Evolutionary conservation across 805 yeast species (phyloP), one percentile per base, ranked within the genome.

Genomic region (Tetrapisispora pingtungensis): DNA sequence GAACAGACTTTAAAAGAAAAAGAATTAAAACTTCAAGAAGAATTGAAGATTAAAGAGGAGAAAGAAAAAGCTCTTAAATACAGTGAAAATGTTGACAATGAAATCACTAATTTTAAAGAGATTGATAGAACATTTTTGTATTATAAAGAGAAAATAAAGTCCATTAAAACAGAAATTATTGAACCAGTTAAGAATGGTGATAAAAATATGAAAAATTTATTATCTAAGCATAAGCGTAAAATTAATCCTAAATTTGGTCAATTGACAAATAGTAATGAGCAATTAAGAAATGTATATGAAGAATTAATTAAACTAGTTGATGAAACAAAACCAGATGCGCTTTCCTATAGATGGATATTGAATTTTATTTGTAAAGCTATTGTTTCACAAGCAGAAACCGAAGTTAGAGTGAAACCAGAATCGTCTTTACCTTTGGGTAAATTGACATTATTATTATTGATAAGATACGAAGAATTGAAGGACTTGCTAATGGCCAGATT

Each of bases 201-300:
- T 52, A 72, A 74, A 24, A 74, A 68, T 27, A 56, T 75, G 32
- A 81, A 80, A 53, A 75, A 73, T 40, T 58, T 62, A n/a, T 71
- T 80, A 31, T 71, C 74, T 17, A 71, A 73, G n/a, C 72, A 78
- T 44, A 82, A 81, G 57, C 70, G 96, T 41, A 78, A 80, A 54
- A 77, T 93, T 52, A 86, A 86, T 57, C 93, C 96, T 6, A 84
- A 82, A 58, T 79, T 93, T 52, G 97, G 98, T 12, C 97, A 93
- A 65, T 69, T 93, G 48, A 87, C 96, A 1, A 81, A 79, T 56
- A 79, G 88, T 43, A 64, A 58, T 43, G 38, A 62, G 2, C 96
- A 93, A 57, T 67, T 88, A 36, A 57, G 61, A 1, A 61, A 64
- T 15, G 70, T 84, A 36, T 67, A 72, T 1, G 47, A 52, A 6